These are phyloP conservation scores for Kandelia obovata DNA, from an alignment of 345 rosid genomes.

Conservation along the genomic window DNA sequence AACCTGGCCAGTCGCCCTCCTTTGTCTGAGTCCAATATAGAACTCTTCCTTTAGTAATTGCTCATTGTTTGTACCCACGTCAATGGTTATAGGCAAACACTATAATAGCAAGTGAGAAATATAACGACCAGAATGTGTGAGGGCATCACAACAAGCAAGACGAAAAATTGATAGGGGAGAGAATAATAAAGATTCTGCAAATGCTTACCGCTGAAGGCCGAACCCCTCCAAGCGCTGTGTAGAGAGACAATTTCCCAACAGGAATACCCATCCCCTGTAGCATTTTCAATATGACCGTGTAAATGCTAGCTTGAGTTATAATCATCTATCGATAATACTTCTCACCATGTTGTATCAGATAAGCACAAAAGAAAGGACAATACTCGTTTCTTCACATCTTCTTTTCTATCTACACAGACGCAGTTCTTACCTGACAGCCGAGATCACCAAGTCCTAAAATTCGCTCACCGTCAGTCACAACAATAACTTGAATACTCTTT, in stretches of 20 bases:
- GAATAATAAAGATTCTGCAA: neutral
- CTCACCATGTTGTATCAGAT: neutral
- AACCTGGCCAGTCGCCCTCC: constrained; percentile 81
- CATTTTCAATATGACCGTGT: neutral
- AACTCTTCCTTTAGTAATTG: constrained; percentile 73
- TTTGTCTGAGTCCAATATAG: constrained; percentile 78
- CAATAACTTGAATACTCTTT: constrained; percentile 22
- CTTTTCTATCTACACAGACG: neutral
- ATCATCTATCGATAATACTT: neutral
- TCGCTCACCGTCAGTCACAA: constrained; percentile 26
- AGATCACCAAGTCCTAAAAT: constrained; percentile 28
- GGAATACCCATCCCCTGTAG: constrained; percentile 92
- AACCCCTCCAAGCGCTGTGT: constrained; percentile 88
- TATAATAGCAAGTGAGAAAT: constrained; percentile 20
- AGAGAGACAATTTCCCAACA: constrained; percentile 75
- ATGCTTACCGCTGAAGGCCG: constrained; percentile 80
- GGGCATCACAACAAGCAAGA: neutral
- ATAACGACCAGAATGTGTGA: constrained; percentile 1
- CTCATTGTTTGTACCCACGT: constrained; percentile 92
- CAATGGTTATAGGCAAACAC: constrained; percentile 88
- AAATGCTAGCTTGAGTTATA: neutral
- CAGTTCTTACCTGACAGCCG: constrained; percentile 21
- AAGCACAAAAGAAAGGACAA: neutral
- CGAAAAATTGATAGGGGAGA: neutral
- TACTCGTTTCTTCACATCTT: neutral